Base-by-base conservation (phyloP, 176 grass and related monocot genomes). In the Chloris gayana region DNA sequence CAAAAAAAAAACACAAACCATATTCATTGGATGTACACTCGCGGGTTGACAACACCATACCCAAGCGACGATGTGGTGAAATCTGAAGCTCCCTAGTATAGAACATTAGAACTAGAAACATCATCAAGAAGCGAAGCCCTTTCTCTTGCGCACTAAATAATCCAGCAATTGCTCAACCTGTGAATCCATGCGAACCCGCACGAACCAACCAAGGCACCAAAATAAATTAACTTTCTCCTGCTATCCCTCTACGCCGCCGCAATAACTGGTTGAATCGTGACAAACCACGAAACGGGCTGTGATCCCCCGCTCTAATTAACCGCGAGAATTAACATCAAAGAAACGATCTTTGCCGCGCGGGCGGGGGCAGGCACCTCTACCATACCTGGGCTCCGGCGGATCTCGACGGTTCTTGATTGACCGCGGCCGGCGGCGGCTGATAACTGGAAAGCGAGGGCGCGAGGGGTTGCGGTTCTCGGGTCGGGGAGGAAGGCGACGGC, bases 251-350 rank as follows among this genome's bases (percentile, higher is more conserved):
- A 68, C 46, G 26, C 58, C 4, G 19, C 18, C 72, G 24, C 67
- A 44, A 37, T 31, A 45, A 45, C 15, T 38, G 50, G 22, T 50
- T 15, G 4, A 50, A 50, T 15, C 15, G 44, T 18, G 47, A 17
- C 30, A 10, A 27, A n/a, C 41, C 37, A 60, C 69, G 9, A 62
- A 62, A n/a, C 31, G 31, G 24, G 13, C 61, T 66, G 39, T 45
- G 9, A 32, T 22, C 44, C 44, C 73, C 31, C 27, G 26, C 38
- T 29, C 19, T 67, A 33, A 44, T 21, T 61, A 61, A 29, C 19
- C 69, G 71, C 57, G 47, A 24, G 69, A 83, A 83, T 24, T 57
- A n/a, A 72, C 74, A 79, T 66, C 61, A 88, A n/a, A 68, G 68
- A 78, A 79, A 58, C 60, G 25, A 66, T 73, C 68, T 73, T 83